Evolutionary conservation across 306 rosid species (phyloP), one percentile per base, ranked within the genome.

Genomic region (Prunus mira): DNA sequence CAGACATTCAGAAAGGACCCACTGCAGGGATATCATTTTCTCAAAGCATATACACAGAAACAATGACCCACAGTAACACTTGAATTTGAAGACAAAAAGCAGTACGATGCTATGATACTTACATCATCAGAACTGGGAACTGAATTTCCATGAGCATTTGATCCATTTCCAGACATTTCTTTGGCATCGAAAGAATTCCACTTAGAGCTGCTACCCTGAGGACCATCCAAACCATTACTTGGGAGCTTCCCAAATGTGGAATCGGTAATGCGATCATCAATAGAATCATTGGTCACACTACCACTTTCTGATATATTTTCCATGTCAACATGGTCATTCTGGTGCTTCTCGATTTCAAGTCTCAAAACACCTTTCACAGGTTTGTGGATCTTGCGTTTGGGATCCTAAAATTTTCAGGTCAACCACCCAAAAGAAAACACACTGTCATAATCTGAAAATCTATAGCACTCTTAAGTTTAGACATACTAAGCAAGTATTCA

Each of bases 291-390:
- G 77, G 93, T 90, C 64, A 82, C 78, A 75, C 98, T 92, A 66
- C 97, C 99, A 72, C 86, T 82, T 85, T 95, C 99, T 73, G 99
- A 95, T 84, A 89, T 71, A 80, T 83, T 92, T 79, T 95, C 99
- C 85, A 87, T 18, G 84, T 95, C 99, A 70, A 83, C 83, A 81
- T 80, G 91, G 68, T 85, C 84, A 78, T 88, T 88, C 88, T 90
- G 97, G 86, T 92, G 97, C 90, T 92, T 95, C 76, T 95, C 97
- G 34, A 95, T 92, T 86, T 95, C 97, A 82, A 95, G 88, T 77
- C 89, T 85, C 89, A 95, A 82, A 78, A 89, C 91, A 47, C 99
- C 97, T 84, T 92, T 95, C 52, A 95, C 93, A 76, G 99, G 99
- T 81, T 95, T 95, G 79, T 92, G 93, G 80, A 91, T 88, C 88